phyloP scores from a whole-genome alignment of 1,139 yeast genomes.

The Debaryomyces subglobosus region DNA sequence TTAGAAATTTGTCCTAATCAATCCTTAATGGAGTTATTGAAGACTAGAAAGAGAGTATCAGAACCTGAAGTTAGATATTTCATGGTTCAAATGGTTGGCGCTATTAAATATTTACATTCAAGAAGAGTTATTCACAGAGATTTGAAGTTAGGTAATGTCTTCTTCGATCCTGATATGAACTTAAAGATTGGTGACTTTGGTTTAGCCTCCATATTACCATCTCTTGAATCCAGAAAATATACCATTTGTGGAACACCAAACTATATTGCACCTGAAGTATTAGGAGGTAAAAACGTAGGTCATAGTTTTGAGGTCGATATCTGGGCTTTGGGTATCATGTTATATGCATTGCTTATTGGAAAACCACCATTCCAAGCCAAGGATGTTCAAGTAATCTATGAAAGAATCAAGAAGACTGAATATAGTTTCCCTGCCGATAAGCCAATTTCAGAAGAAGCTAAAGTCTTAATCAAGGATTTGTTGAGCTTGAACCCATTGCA shows the following conservation, averaged over 20 bases:
- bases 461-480: conserved; percentile 67
- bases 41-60: conserved; percentile 76
- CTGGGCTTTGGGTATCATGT: conserved; percentile 97
- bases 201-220: conserved; percentile 82
- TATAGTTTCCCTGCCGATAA: conserved; percentile 79
- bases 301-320: conserved; percentile 94
- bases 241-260: conserved; percentile 98
- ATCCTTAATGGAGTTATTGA: conserved; percentile 88
- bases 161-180: conserved; percentile 90
- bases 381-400: conserved; percentile 91
- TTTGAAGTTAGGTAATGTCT: conserved; percentile 89
- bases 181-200: conserved; percentile 97
- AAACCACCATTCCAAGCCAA: conserved; percentile 98
- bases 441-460: conserved; percentile 72
- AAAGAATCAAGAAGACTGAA: conserved; percentile 83
- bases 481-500: conserved; percentile 76
- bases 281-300: conserved; percentile 85
- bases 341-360: conserved; percentile 87
- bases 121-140: conserved; percentile 96
- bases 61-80: conserved; percentile 93
- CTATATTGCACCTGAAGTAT: conserved; percentile 95
- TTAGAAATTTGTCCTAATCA: conserved; percentile 94
- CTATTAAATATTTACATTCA: conserved; percentile 87
- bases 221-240: conserved; percentile 70
- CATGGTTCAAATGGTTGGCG: conserved; percentile 93